A percentile compares a stretch with the other conserved stretches of the same genome.
Evolutionary conservation across 768 basidiomycete species (phyloP).

Genomic region (Porpolomopsis calyptriformis): DNA sequence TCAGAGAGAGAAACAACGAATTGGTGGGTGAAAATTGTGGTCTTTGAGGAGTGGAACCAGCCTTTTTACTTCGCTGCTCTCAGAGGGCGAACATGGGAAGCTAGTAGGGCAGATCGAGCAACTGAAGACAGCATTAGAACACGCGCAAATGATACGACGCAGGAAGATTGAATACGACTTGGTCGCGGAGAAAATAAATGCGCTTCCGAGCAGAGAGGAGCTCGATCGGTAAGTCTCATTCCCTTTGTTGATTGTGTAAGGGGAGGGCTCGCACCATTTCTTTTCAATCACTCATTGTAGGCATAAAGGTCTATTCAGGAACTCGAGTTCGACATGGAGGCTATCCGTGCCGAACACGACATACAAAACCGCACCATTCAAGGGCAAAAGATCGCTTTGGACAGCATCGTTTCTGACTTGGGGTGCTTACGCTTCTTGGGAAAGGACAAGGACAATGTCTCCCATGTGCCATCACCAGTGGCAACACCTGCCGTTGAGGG

Average conservation of each 20-base stretch:
- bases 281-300: neutral
- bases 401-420: constrained; percentile 53
- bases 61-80: neutral
- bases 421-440: constrained; percentile 53
- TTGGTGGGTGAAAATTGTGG: constrained; percentile 40
- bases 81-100: constrained; percentile 63
- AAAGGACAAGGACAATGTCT: constrained; percentile 48
- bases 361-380: constrained; percentile 56
- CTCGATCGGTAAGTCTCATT: constrained; percentile 54
- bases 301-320: constrained; percentile 48
- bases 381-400: constrained; percentile 58
- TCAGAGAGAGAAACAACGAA: constrained; percentile 55
- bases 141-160: constrained; percentile 64
- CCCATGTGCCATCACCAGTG: constrained; percentile 32
- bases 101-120: constrained; percentile 65
- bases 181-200: constrained; percentile 74
- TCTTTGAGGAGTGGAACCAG: constrained; percentile 3
- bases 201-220: constrained; percentile 65
- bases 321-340: constrained; percentile 68
- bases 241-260: neutral
- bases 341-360: constrained; percentile 67
- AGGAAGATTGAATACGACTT: constrained; percentile 83
- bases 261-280: neutral
- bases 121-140: constrained; percentile 64
- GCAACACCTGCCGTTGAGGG: constrained; percentile 42